phyloP scores from a whole-genome alignment of 495 filamentous ascomycete genomes.

The Xylaria acuta region DNA sequence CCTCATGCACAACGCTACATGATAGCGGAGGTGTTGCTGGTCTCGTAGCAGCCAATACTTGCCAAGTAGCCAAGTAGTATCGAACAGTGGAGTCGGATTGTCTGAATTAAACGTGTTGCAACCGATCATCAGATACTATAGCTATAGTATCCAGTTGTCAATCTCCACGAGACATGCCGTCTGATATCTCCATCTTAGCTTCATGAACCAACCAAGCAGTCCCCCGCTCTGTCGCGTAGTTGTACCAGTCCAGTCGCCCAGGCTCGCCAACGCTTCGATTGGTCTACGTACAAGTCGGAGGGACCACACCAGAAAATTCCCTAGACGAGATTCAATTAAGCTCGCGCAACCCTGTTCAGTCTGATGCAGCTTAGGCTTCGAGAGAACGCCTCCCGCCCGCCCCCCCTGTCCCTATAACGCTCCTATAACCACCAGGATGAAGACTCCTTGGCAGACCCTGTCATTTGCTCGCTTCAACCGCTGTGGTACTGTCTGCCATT shows the following conservation, averaged over 20 bases:
- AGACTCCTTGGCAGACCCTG: constrained; percentile 34
- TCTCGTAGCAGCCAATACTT: not conserved
- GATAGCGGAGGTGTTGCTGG: not conserved
- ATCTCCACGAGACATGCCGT: constrained; percentile 4
- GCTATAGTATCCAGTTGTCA: not conserved
- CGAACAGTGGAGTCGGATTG: not conserved
- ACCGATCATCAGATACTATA: not conserved
- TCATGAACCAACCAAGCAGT: not conserved
- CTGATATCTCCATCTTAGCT: constrained; percentile 6
- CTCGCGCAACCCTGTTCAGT: constrained; percentile 19
- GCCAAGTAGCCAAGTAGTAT: constrained; percentile 16
- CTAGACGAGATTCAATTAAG: constrained; percentile 15
- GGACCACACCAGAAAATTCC: not conserved
- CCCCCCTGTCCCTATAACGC: constrained; percentile 33
- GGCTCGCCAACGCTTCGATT: not conserved
- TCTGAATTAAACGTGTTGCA: not conserved
- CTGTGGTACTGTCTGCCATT: constrained; percentile 37
- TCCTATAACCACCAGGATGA: constrained; percentile 11
- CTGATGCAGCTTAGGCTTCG: constrained; percentile 27
- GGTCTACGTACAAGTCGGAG: no score
- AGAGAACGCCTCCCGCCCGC: constrained; percentile 29
- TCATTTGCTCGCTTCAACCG: constrained; percentile 42
- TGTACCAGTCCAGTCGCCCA: constrained; percentile 2
- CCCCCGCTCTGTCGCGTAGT: no score
- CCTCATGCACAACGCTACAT: not conserved